Evolutionary conservation across 306 rosid genomes (phyloP), one percentile per base, ranked within the genome.

Genomic region (Astragalus membranaceus): DNA sequence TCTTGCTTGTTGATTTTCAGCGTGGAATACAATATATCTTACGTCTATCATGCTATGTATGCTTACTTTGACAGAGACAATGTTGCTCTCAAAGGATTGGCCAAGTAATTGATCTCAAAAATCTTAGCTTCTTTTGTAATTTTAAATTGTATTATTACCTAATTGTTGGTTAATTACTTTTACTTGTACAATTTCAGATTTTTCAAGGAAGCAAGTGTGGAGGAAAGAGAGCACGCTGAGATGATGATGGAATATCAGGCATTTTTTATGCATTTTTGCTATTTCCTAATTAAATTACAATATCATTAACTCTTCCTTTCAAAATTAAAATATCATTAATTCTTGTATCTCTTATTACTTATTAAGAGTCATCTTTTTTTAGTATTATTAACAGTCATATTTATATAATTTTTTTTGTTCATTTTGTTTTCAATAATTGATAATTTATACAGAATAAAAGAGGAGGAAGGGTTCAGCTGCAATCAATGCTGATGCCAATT

Each of bases 11-110:
- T 30, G 70, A 70, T 23, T 12, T 71, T 8, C 87, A 95, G 97
- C 75, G 97, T 95, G 85, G 99, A 95, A 72, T 95, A 95, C 84
- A 95, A 89, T 57, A 95, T 95, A 1, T 95, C 99, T 17, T 91
- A 91, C 57, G 91, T 84, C 0, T 95, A 95, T 80, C 99, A 95
- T 73, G 96, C 96, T 13, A 8, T 95, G 97, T 95, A 30, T 80
- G 96, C 96, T 12, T 95, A 91, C 64, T 83, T 83, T 44, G 81
- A 75, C 71, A 71, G 86, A 68, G 86, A 83, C 62, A 83, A 83
- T 62, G 81, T 83, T 61, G 73, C 84, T 39, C 71, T 83, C 52
- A 83, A 71, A 65, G 87, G 84, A 14, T 23, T 79, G 6, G 87
- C 87, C 26, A 83, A 75, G 87, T 83, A 78, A 78, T 26, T 73